These are phyloP conservation scores for Fusarium oxysporum DNA, from an alignment of 2,329 filamentous ascomycete species.

Conservation along the genomic window DNA sequence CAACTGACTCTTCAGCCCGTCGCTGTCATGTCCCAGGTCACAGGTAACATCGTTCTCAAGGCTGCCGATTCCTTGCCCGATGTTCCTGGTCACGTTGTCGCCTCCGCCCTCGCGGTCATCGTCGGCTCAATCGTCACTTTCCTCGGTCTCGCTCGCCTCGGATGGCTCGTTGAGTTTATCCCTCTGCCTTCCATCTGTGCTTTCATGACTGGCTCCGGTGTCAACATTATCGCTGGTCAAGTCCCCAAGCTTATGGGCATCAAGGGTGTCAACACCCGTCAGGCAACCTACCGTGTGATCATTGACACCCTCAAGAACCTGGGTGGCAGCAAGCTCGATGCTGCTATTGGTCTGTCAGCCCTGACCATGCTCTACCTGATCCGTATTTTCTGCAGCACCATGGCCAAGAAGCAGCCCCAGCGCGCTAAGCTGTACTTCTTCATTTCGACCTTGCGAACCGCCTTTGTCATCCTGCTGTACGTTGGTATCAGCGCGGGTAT, in stretches of 20 bases:
- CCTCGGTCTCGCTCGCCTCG: slow-evolving; percentile 62
- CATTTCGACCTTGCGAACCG: slow-evolving; percentile 79
- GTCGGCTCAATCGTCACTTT: slow-evolving; percentile 61
- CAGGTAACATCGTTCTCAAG: slow-evolving; percentile 60
- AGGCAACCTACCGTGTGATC: slow-evolving; percentile 61
- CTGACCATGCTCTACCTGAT: slow-evolving; percentile 76
- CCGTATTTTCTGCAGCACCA: slow-evolving; percentile 69
- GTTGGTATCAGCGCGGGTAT: slow-evolving; percentile 80
- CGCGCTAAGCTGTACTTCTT: slow-evolving; percentile 81
- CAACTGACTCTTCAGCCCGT: slow-evolving; percentile 58
- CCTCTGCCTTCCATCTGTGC: slow-evolving; percentile 64
- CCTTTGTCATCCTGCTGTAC: slow-evolving; percentile 84
- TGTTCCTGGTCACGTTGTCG: slow-evolving; percentile 57
- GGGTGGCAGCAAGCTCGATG: slow-evolving; percentile 69
- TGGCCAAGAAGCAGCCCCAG: slow-evolving; percentile 74
- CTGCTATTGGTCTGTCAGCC: slow-evolving; percentile 78
- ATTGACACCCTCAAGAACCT: slow-evolving; percentile 63
- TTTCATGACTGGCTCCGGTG: slow-evolving; percentile 65
- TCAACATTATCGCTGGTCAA: slow-evolving; percentile 64
- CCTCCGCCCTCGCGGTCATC: slow-evolving; percentile 61
- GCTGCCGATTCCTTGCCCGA: slow-evolving; percentile 54
- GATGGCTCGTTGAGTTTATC: slow-evolving; percentile 67
- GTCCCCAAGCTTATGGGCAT: slow-evolving; percentile 64
- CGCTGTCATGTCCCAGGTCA: slow-evolving; percentile 65
- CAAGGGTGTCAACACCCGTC: slow-evolving; percentile 61